Evolutionary conservation across 371 early-diverging fungal genomes (phyloP).

Genomic region (Apophysomyces elegans): DNA sequence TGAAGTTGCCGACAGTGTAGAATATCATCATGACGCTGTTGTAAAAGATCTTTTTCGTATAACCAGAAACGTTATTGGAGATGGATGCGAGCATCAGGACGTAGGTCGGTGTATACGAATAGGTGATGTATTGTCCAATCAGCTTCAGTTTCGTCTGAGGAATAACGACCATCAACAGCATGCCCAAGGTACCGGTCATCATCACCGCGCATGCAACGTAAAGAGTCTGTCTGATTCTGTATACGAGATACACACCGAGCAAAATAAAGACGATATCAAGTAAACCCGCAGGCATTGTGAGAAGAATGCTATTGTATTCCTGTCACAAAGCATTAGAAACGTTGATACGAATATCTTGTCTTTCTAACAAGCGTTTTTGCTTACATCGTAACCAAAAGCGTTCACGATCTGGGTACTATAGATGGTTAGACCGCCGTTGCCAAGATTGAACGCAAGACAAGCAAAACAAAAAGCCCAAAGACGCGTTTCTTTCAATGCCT

Average conservation of each 20-base stretch:
- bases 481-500: slow-evolving; percentile 33
- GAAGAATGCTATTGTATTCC: slow-evolving; percentile 23
- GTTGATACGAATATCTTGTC: background rate
- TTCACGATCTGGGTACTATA: slow-evolving; percentile 31
- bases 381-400: slow-evolving; percentile 35
- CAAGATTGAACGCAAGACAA: slow-evolving; percentile 30
- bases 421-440: slow-evolving; percentile 40
- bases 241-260: slow-evolving; percentile 12
- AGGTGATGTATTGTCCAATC: slow-evolving; percentile 32
- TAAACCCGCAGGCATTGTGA: slow-evolving; percentile 18
- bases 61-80: slow-evolving; percentile 15
- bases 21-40: slow-evolving; percentile 31
- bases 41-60: slow-evolving; percentile 11
- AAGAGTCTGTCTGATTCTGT: slow-evolving; percentile 24
- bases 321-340: slow-evolving; percentile 10
- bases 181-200: slow-evolving; percentile 21
- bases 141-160: slow-evolving; percentile 26
- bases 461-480: slow-evolving; percentile 32
- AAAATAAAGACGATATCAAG: slow-evolving; percentile 24
- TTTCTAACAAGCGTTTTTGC: background rate
- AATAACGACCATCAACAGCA: slow-evolving; percentile 27
- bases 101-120: slow-evolving; percentile 28
- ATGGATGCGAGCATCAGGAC: slow-evolving; percentile 26
- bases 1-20: slow-evolving; percentile 14
- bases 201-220: slow-evolving; percentile 20